phyloP scores from a whole-genome alignment of 805 yeast species.

The Sugiyamaella floridensis region DNA sequence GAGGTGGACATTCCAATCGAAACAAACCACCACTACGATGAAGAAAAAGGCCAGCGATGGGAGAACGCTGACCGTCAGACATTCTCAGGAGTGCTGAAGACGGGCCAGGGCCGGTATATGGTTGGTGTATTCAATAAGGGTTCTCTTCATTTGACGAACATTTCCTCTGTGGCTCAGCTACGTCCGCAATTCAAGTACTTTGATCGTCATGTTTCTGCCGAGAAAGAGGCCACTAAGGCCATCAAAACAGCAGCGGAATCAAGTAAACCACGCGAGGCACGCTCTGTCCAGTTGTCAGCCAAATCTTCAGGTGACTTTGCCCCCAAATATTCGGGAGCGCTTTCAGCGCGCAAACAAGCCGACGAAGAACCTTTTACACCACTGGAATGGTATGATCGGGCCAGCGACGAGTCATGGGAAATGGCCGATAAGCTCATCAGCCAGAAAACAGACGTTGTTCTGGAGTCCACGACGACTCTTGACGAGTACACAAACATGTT shows the following conservation, averaged over 20 bases:
- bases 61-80: slow-evolving; percentile 52
- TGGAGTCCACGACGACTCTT: slow-evolving; percentile 16
- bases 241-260: slow-evolving; percentile 32
- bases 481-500: slow-evolving; percentile 18
- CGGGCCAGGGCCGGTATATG: slow-evolving; percentile 29
- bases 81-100: slow-evolving; percentile 58
- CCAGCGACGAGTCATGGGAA: slow-evolving; percentile 28
- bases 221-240: slow-evolving; percentile 35
- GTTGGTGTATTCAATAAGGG: slow-evolving; percentile 38
- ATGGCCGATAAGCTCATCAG: slow-evolving; percentile 24
- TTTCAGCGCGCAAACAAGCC: slow-evolving; percentile 53
- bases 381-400: slow-evolving; percentile 42
- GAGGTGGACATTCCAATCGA: slow-evolving; percentile 75
- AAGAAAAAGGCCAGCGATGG: slow-evolving; percentile 58
- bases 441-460: slow-evolving; percentile 7
- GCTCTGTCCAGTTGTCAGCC: slow-evolving; percentile 72
- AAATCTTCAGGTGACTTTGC: slow-evolving; percentile 51
- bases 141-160: slow-evolving; percentile 56
- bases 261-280: slow-evolving; percentile 39
- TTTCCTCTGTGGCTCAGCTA: slow-evolving; percentile 64
- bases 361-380: slow-evolving; percentile 50
- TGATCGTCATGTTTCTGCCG: slow-evolving; percentile 45
- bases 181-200: slow-evolving; percentile 77
- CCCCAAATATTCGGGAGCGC: slow-evolving; percentile 63
- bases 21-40: slow-evolving; percentile 60